Percentiles rank a stretch among this genome's conserved stretches.
phyloP scores from a whole-genome alignment of 352 stramenopile genomes.

The Phytophthora foliorum region DNA sequence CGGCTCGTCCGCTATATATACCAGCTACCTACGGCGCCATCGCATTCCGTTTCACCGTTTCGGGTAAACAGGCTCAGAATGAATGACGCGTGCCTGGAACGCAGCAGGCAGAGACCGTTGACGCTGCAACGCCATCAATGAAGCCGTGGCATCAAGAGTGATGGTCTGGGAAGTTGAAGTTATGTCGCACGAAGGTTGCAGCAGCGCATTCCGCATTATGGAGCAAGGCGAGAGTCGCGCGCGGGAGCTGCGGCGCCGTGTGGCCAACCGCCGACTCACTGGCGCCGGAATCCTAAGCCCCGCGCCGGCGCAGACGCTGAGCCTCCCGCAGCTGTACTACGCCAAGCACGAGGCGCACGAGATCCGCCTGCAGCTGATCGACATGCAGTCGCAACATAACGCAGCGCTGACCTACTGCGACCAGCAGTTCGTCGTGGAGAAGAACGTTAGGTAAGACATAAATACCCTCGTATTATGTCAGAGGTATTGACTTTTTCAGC shows the following conservation, averaged over 20 bases:
- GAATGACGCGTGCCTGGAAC: not conserved
- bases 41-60: slow-evolving; percentile 27
- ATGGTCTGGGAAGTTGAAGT: slow-evolving; percentile 43
- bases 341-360: slow-evolving; percentile 56
- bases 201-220: slow-evolving; percentile 10
- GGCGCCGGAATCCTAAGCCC: slow-evolving; percentile 11
- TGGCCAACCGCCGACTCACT: slow-evolving; percentile 49
- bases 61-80: slow-evolving; percentile 24
- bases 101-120: too few relatives aligned
- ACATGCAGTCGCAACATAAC: slow-evolving; percentile 55
- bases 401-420: slow-evolving; percentile 57
- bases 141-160: slow-evolving; percentile 31
- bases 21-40: slow-evolving; percentile 5
- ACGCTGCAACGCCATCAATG: too few relatives aligned
- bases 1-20: slow-evolving; percentile 36
- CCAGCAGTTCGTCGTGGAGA: slow-evolving; percentile 67
- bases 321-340: slow-evolving; percentile 48
- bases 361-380: slow-evolving; percentile 65
- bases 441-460: slow-evolving; percentile 49
- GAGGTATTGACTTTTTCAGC: slow-evolving; percentile 1
- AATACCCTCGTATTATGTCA: not conserved
- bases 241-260: slow-evolving; percentile 55
- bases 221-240: slow-evolving; percentile 45
- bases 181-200: slow-evolving; percentile 54
- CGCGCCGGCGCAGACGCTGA: not conserved